These are phyloP conservation scores for Phaeotremella skinneri DNA, from an alignment of 768 basidiomycete genomes.

Conservation along the genomic window DNA sequence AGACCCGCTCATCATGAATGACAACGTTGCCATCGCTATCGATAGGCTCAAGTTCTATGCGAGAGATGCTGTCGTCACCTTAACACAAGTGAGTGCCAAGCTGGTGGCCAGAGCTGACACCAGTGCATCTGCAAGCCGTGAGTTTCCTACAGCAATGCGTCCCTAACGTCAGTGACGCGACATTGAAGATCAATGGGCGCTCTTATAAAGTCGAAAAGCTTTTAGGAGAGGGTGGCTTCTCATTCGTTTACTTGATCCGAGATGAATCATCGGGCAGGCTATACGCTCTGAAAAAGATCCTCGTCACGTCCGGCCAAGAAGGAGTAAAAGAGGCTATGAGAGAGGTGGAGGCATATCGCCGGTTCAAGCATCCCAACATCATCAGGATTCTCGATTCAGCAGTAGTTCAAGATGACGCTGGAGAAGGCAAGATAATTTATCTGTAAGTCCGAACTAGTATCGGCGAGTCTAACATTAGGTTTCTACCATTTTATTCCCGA, in stretches of 20 bases:
- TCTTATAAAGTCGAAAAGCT: slow-evolving; percentile 89
- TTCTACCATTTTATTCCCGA: slow-evolving; percentile 66
- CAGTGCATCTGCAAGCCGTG: slow-evolving; percentile 48
- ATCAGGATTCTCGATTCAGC: slow-evolving; percentile 94
- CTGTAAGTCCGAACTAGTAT: slow-evolving; percentile 53
- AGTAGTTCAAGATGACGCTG: slow-evolving; percentile 87
- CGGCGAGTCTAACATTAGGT: slow-evolving; percentile 51
- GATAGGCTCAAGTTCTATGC: slow-evolving; percentile 51
- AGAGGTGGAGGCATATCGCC: slow-evolving; percentile 82
- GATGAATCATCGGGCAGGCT: slow-evolving; percentile 61
- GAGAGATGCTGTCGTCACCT: slow-evolving; percentile 44
- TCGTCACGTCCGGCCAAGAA: slow-evolving; percentile 55
- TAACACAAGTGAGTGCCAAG: slow-evolving; percentile 35
- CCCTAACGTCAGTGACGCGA: slow-evolving; percentile 59
- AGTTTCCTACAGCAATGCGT: slow-evolving; percentile 62
- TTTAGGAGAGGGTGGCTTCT: slow-evolving; percentile 79
- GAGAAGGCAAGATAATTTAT: slow-evolving; percentile 91
- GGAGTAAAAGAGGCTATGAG: slow-evolving; percentile 64
- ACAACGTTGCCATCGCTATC: slow-evolving; percentile 46
- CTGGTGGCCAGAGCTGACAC: slow-evolving; percentile 17
- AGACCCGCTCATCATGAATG: slow-evolving; percentile 31
- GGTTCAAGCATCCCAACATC: slow-evolving; percentile 96
- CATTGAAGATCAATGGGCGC: slow-evolving; percentile 91
- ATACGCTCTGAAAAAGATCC: slow-evolving; percentile 87
- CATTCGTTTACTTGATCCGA: slow-evolving; percentile 51